Conservation (phyloP, 2,329 filamentous ascomycete species). For the Fusarium sp. region DNA sequence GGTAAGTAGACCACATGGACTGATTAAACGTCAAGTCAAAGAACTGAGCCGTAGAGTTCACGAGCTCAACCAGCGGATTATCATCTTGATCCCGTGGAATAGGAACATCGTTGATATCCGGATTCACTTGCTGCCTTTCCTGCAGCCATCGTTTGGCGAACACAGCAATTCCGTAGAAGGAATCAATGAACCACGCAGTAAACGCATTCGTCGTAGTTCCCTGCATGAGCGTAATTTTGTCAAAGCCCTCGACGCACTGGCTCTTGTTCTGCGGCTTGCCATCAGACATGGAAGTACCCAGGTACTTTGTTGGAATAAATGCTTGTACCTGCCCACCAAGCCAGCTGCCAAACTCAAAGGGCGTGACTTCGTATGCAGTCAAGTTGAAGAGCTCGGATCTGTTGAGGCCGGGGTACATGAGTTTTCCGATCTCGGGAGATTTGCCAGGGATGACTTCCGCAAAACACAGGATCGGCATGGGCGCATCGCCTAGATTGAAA, state of each 20-base stretch:
- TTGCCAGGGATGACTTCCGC: constrained; percentile 49
- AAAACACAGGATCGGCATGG: constrained; percentile 49
- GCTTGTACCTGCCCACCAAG: constrained; percentile 47
- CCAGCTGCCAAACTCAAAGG: constrained; percentile 54
- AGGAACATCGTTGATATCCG: constrained; percentile 37
- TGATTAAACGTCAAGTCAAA: constrained; percentile 51
- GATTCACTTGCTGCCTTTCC: constrained; percentile 18
- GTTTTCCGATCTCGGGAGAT: constrained; percentile 46
- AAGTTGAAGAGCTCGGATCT: constrained; percentile 48
- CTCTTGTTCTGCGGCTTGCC: constrained; percentile 46
- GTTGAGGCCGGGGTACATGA: constrained; percentile 49
- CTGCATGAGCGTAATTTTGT: constrained; percentile 51
- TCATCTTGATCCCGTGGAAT: constrained; percentile 35
- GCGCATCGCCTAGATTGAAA: constrained; percentile 42
- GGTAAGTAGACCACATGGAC: constrained; percentile 50
- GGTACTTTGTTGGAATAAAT: constrained; percentile 48
- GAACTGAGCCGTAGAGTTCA: constrained; percentile 40
- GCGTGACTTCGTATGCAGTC: constrained; percentile 52
- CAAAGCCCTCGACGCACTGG: constrained; percentile 50
- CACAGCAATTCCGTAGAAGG: constrained; percentile 44
- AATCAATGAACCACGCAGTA: constrained; percentile 46
- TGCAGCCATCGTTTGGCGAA: constrained; percentile 44
- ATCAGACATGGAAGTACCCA: constrained; percentile 49
- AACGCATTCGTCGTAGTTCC: constrained; percentile 50
- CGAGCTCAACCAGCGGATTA: constrained; percentile 42